Conservation (phyloP, 805 yeast species). For the Zygosaccharomyces kombuchaensis region DNA sequence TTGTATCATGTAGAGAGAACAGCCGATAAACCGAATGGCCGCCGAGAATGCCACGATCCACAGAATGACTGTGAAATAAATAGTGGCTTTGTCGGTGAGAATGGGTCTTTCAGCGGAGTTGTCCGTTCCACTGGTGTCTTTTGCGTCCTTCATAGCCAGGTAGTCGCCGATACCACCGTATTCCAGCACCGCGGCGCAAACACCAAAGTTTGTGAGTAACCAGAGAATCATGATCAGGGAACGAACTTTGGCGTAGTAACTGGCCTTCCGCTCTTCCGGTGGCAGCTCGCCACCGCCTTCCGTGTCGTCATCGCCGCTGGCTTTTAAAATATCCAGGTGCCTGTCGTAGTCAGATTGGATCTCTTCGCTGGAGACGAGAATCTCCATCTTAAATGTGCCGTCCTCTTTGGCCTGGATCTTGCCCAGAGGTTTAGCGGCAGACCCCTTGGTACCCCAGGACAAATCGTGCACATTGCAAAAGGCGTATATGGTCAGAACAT, state of each 20-base stretch:
- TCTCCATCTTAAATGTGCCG: conserved; percentile 63
- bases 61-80: conserved; percentile 76
- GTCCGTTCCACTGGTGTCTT: conserved; percentile 14
- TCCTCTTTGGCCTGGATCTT: conserved; percentile 67
- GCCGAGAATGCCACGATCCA: conserved; percentile 95
- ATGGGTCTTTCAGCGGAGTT: conserved; percentile 20
- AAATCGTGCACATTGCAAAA: conserved; percentile 95
- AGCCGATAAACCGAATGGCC: conserved; percentile 73
- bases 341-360: conserved; percentile 69
- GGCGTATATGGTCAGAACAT: conserved; percentile 88
- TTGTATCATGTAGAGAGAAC: conserved; percentile 50
- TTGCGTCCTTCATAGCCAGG: conserved; percentile 21
- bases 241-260: conserved; percentile 86
- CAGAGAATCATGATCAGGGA: conserved; percentile 85
- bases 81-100: conserved; percentile 45
- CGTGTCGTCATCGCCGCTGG: conserved; percentile 35
- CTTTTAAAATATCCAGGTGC: conserved; percentile 55
- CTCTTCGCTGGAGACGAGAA: conserved; percentile 73
- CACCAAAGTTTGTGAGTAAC: conserved; percentile 80
- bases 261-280: conserved; percentile 55
- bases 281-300: conserved; percentile 35
- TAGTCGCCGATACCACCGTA: conserved; percentile 68
- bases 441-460: conserved; percentile 97
- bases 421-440: conserved; percentile 71
- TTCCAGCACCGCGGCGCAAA: conserved; percentile 78